Percentiles rank a stretch among this genome's conserved stretches.
These are phyloP conservation scores for Penicillium riverlandense DNA, from an alignment of 495 filamentous ascomycete genomes.

Conservation along the genomic window DNA sequence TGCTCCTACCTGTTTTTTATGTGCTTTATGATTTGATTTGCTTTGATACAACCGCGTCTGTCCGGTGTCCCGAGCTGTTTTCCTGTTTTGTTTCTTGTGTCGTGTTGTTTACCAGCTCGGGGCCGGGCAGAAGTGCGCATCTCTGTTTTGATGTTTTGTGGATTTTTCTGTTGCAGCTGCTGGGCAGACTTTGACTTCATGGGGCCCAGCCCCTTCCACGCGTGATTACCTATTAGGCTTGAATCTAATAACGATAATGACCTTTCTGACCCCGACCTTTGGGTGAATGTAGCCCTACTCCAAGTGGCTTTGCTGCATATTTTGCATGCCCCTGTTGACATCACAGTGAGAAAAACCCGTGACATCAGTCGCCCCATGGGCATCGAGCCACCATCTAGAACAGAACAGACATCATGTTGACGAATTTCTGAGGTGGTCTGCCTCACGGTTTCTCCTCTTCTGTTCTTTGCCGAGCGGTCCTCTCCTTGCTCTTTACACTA, in stretches of 20 bases:
- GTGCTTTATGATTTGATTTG: constrained; percentile 29
- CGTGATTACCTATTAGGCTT: constrained; percentile 11
- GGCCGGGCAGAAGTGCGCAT: constrained; percentile 46
- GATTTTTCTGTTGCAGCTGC: constrained; percentile 8
- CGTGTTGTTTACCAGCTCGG: constrained; percentile 20
- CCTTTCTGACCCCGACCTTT: no score
- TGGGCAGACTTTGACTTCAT: constrained; percentile 17
- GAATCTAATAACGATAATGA: constrained; percentile 12
- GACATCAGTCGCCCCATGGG: neutral
- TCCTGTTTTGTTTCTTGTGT: constrained; percentile 18
- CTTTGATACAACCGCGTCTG: constrained; percentile 48
- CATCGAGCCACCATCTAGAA: neutral
- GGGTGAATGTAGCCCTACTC: no score
- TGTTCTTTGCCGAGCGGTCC: neutral
- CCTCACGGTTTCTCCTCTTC: neutral
- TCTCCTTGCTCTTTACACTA: neutral
- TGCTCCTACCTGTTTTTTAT: constrained; percentile 7
- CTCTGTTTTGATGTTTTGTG: constrained; percentile 25
- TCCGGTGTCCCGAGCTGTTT: constrained; percentile 22
- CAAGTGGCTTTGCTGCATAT: no score
- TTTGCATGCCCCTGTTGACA: neutral
- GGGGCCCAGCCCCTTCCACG: neutral
- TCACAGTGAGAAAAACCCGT: neutral
- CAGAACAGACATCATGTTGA: neutral
- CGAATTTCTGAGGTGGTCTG: neutral